phyloP scores from a whole-genome alignment of 1,284 basidiomycete species.

The Rhodotorula sp. region DNA sequence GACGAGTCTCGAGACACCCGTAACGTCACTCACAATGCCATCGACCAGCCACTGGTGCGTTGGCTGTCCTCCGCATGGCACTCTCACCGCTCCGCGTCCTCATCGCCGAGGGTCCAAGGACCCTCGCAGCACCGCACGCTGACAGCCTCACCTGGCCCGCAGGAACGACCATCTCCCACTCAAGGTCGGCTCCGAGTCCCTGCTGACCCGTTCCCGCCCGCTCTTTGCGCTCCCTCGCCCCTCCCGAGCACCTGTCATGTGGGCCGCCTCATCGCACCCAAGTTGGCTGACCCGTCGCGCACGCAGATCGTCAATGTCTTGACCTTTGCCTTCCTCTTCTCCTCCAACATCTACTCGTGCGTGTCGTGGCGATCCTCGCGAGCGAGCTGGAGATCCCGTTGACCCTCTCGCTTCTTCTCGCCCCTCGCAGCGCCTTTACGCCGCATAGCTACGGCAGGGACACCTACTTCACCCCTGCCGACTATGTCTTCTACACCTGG shows the following conservation, averaged over 20 bases:
- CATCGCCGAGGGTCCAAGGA: neutral
- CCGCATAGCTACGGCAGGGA: slow-evolving; percentile 21
- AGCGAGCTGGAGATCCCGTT: neutral
- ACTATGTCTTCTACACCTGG: slow-evolving; percentile 35
- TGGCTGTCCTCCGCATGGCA: neutral
- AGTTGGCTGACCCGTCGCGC: neutral
- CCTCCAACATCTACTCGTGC: slow-evolving; percentile 37
- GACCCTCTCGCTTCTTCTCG: neutral
- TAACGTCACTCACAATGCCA: neutral
- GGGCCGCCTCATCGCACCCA: neutral
- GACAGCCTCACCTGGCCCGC: neutral
- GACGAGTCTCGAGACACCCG: neutral
- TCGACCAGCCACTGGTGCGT: slow-evolving; percentile 15
- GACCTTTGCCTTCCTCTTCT: slow-evolving; percentile 41
- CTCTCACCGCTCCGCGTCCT: too few species aligned
- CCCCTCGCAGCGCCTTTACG: slow-evolving; percentile 6
- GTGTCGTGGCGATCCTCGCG: neutral
- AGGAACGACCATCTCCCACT: slow-evolving; percentile 39
- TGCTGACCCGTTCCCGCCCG: neutral
- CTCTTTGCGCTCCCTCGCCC: neutral
- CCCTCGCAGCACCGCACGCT: neutral
- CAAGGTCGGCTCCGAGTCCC: slow-evolving; percentile 16
- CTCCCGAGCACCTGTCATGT: neutral
- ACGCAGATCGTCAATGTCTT: slow-evolving; percentile 24
- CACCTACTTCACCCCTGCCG: slow-evolving; percentile 41